Base-by-base conservation (phyloP, 2,329 filamentous ascomycete species). In the Fusarium drepaniforme region DNA sequence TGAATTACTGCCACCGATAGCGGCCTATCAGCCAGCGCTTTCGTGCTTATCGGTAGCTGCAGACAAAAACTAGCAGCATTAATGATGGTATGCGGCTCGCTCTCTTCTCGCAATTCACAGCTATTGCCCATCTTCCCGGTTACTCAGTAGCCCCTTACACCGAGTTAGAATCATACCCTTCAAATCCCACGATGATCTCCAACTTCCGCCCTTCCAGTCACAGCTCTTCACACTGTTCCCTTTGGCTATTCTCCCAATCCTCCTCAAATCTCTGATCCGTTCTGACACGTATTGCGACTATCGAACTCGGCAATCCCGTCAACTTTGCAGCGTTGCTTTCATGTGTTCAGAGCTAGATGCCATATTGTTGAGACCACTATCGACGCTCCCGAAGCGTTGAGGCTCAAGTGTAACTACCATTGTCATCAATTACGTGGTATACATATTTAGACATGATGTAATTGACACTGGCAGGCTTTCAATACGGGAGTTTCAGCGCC, bases 401-500 rank as follows among this genome's bases (percentile, higher is more conserved):
- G 28, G 28, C 12, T 56, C 49, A 56, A 33, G 6, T 56, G 25
- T 33, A 30, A 4, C 12, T 33, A 8, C 18, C 18, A 30, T 56
- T n/a, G 18, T 56, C 49, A 33, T 56, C 28, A 30, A 56, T 56
- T 56, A 56, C 49, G 49, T 33, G 28, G 18, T 18, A 33, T 21
- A 21, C 12, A 56, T 8, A 33, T n/a, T 28, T 15, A 15, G 28
- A 30, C 49, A 56, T 56, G 49, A 56, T 56, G 49, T 33, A 56
- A 33, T 33, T 33, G 28, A 56, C 28, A 5, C 11, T 21, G 8
- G 12, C 18, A 35, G 49, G 2, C 25, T 53, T 53, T 56, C 49
- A 35, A 56, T 33, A 56, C 49, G 18, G 18, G 8, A 33, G 28
- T 56, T 35, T 30, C 49, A 56, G 28, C 18, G 28, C 49, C 49